Conservation (phyloP, 2,329 filamentous ascomycete genomes). For the Rhinocladiella mackenziei region DNA sequence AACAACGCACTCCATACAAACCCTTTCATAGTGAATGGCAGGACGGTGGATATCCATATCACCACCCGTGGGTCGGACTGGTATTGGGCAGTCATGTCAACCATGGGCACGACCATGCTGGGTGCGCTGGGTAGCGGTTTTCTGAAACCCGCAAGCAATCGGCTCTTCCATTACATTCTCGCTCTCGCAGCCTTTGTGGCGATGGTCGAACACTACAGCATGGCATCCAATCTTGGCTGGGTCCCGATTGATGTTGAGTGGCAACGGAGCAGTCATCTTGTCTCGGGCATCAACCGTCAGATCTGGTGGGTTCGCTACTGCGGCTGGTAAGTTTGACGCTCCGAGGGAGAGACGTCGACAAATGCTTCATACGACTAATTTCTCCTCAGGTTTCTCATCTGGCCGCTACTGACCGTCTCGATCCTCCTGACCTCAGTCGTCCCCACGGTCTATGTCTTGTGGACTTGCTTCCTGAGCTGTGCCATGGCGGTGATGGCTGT, state of each 20-base stretch:
- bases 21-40: slow-evolving; percentile 8
- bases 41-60: slow-evolving; percentile 12
- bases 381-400: slow-evolving; percentile 54
- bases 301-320: slow-evolving; percentile 65
- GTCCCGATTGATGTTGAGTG: slow-evolving; percentile 60
- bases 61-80: slow-evolving; percentile 20
- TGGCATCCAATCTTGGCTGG: slow-evolving; percentile 62
- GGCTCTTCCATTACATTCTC: slow-evolving; percentile 23
- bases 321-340: slow-evolving; percentile 49
- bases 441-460: slow-evolving; percentile 62
- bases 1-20: slow-evolving; percentile 8
- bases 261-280: slow-evolving; percentile 40
- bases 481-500: slow-evolving; percentile 65
- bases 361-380: slow-evolving; percentile 31
- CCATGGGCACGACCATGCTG: slow-evolving; percentile 17
- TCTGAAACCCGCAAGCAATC: slow-evolving; percentile 1
- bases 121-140: slow-evolving; percentile 2
- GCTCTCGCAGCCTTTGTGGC: slow-evolving; percentile 23
- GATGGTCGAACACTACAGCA: slow-evolving; percentile 61
- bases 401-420: slow-evolving; percentile 59
- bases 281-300: slow-evolving; percentile 53
- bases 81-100: slow-evolving; percentile 10
- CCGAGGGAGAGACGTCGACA: slow-evolving; percentile 30
- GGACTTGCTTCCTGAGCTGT: slow-evolving; percentile 58
- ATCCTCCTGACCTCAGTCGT: slow-evolving; percentile 62